These are phyloP conservation scores for Ormosia semicastrata DNA, from an alignment of 306 rosid genomes.

Conservation along the genomic window DNA sequence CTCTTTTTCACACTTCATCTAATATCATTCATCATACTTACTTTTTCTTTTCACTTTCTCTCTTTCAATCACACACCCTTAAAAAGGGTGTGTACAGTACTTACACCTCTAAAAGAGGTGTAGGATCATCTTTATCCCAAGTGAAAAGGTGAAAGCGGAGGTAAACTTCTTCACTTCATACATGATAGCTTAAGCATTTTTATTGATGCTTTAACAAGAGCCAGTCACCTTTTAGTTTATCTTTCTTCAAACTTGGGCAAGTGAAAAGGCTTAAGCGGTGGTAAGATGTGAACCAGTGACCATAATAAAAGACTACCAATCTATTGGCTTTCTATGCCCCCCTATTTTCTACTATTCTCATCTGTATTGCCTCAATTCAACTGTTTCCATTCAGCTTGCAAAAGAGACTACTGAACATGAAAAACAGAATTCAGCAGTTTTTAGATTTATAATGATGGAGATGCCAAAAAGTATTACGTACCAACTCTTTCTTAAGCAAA, in stretches of 20 bases:
- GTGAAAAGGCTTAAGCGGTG: not conserved
- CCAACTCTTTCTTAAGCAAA: constrained; percentile 71
- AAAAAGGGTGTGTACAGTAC: no score
- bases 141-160: no score
- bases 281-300: not conserved
- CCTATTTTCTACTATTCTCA: not conserved
- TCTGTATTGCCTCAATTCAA: not conserved
- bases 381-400: constrained; percentile 13
- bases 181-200: not conserved
- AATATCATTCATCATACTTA: no score
- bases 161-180: not conserved
- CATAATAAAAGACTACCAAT: not conserved
- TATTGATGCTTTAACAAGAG: not conserved
- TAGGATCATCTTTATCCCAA: no score
- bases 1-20: no score
- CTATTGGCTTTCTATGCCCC: not conserved
- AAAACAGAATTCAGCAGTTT: not conserved
- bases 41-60: no score
- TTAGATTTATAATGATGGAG: not conserved
- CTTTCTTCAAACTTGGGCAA: constrained; percentile 2
- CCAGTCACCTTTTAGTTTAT: not conserved
- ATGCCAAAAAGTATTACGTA: constrained; percentile 23
- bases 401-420: constrained; percentile 4
- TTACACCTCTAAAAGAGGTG: no score
- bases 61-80: no score